Evolutionary conservation across 495 filamentous ascomycete genomes (phyloP).

Genomic region (Daldinia loculata): DNA sequence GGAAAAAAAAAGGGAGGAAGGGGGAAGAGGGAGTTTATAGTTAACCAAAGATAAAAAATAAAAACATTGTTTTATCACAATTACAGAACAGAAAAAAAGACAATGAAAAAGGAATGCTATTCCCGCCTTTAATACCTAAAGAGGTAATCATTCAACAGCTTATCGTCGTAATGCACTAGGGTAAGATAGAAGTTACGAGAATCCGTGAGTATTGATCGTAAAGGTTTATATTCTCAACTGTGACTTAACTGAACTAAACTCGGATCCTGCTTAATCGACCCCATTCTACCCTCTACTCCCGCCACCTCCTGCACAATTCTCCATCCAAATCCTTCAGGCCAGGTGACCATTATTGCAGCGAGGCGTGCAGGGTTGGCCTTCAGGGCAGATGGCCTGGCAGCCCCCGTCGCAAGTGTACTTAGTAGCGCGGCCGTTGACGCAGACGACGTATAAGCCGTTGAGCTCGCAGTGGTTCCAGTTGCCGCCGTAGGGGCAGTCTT

Average conservation of each 20-base stretch:
- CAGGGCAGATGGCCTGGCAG: slow-evolving; percentile 8
- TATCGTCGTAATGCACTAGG: too few species aligned
- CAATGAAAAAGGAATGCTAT: too few species aligned
- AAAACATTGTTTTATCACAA: too few species aligned
- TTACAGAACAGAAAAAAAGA: too few species aligned
- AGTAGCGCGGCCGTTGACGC: not conserved
- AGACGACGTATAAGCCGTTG: slow-evolving; percentile 4
- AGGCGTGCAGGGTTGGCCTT: not conserved
- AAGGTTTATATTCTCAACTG: too few species aligned
- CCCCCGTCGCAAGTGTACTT: slow-evolving; percentile 11
- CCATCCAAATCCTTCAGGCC: not conserved
- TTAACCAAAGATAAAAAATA: not conserved
- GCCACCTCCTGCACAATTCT: not conserved
- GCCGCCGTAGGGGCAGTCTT: slow-evolving; percentile 9
- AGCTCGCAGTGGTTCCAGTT: slow-evolving; percentile 8
- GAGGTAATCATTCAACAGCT: too few species aligned
- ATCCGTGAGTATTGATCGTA: too few species aligned
- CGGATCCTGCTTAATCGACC: not conserved
- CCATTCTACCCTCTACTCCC: not conserved
- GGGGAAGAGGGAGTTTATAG: not conserved
- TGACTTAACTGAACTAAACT: too few species aligned
- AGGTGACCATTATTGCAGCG: slow-evolving; percentile 2
- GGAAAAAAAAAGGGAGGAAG: not conserved
- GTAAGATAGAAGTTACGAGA: too few species aligned
- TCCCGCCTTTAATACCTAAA: too few species aligned